A percentile compares a stretch with the other conserved stretches of the same genome.
phyloP scores from a whole-genome alignment of 202 grass and related monocot genomes.

The Eragrostis tef region DNA sequence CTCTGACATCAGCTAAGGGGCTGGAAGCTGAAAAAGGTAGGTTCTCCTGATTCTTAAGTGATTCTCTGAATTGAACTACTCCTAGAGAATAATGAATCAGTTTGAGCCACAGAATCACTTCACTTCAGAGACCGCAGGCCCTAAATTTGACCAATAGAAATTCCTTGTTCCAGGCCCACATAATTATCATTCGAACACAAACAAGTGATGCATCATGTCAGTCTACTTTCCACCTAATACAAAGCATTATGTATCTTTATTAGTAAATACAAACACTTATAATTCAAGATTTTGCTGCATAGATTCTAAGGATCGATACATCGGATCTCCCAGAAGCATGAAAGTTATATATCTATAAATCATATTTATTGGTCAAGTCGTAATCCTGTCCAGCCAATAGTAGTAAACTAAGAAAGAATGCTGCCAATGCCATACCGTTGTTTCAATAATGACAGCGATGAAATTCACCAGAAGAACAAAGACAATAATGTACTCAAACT shows the following conservation, averaged over 20 bases:
- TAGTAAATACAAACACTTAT: neutral
- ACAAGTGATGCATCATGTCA: neutral
- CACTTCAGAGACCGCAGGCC: too few species aligned
- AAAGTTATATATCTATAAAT: slow-evolving; percentile 6
- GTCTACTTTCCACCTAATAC: slow-evolving; percentile 8
- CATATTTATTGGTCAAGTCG: slow-evolving; percentile 25
- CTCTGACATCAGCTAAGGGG: too few species aligned
- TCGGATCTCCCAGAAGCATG: slow-evolving; percentile 31
- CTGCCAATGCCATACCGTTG: slow-evolving; percentile 71
- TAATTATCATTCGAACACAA: slow-evolving; percentile 5
- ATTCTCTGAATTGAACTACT: too few species aligned
- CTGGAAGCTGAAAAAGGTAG: too few species aligned
- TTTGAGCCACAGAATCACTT: too few species aligned
- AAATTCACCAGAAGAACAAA: slow-evolving; percentile 86
- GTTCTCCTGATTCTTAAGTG: too few species aligned
- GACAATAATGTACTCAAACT: slow-evolving; percentile 73
- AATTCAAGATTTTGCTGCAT: slow-evolving; percentile 5
- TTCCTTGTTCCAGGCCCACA: neutral
- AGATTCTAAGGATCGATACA: neutral
- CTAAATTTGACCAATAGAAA: too few species aligned
- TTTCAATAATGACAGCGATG: slow-evolving; percentile 93
- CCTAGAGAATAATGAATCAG: too few species aligned
- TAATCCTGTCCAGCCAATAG: neutral
- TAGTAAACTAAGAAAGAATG: too few species aligned
- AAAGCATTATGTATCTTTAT: slow-evolving; percentile 1